These are phyloP conservation scores for Asclepias syriaca DNA, from an alignment of 257 asterid species.

Conservation along the genomic window DNA sequence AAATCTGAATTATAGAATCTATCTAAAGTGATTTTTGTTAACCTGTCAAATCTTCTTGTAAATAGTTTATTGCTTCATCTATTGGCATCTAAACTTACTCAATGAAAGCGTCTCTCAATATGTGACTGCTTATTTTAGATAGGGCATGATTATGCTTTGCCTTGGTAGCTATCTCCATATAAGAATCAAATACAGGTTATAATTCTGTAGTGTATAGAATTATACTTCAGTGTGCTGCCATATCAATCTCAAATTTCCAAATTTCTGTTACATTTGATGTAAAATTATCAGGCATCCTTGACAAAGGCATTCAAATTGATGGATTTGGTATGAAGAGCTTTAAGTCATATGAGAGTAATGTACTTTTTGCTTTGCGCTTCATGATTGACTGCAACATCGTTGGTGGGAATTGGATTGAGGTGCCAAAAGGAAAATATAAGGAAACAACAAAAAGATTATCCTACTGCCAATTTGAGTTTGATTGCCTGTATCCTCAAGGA, in stretches of 20 bases:
- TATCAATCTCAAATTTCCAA: not conserved
- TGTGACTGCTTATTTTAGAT: not conserved
- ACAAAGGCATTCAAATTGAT: slow-evolving; percentile 88
- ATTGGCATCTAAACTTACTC: not conserved
- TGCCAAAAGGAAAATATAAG: slow-evolving; percentile 74
- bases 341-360: slow-evolving; percentile 91
- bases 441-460: slow-evolving; percentile 52
- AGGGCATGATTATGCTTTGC: not conserved
- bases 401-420: slow-evolving; percentile 97
- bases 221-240: not conserved
- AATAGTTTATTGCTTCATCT: not conserved
- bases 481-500: slow-evolving; percentile 83
- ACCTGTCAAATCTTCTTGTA: not conserved
- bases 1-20: not conserved
- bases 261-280: not conserved
- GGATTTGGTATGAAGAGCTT: slow-evolving; percentile 84
- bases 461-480: slow-evolving; percentile 82
- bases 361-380: slow-evolving; percentile 96
- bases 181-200: not conserved
- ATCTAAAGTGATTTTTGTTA: not conserved
- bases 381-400: slow-evolving; percentile 92
- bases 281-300: slow-evolving; percentile 73
- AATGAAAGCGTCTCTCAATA: not conserved
- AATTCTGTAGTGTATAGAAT: not conserved
- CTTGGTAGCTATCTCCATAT: not conserved